Evolutionary conservation across 163 green algal genomes (phyloP).

Genomic region (Prototheca stagnorum): DNA sequence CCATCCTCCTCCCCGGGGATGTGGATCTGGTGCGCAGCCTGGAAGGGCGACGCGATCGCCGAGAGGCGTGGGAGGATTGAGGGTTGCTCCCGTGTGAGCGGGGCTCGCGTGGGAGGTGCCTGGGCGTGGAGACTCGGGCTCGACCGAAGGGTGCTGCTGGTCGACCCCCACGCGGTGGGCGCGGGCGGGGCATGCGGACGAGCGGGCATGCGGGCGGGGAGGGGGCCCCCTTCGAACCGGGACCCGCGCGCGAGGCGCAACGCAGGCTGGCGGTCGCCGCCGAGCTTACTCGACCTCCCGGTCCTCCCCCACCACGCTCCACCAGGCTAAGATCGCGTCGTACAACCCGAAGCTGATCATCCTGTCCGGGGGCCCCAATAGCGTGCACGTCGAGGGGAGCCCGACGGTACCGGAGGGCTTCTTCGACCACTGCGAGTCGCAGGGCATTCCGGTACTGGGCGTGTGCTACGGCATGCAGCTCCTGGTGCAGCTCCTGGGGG

Average conservation of each 20-base stretch:
- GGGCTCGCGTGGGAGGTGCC: no score
- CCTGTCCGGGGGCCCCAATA: slow-evolving; percentile 89
- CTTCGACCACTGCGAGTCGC: slow-evolving; percentile 54
- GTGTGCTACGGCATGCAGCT: slow-evolving; percentile 99
- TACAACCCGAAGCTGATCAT: slow-evolving; percentile 69
- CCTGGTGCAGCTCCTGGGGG: slow-evolving; percentile 70
- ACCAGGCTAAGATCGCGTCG: slow-evolving; percentile 63
- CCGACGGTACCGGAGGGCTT: slow-evolving; percentile 71
- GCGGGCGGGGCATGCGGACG: no score
- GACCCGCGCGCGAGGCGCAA: no score
- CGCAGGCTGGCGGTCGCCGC: no score
- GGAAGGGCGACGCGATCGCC: no score
- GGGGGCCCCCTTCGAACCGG: no score
- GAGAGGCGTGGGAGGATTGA: no score
- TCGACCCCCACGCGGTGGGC: no score
- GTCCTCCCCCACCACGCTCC: neutral
- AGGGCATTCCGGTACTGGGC: slow-evolving; percentile 74
- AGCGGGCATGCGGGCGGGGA: no score
- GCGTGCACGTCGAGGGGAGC: slow-evolving; percentile 70
- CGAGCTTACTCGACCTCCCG: neutral
- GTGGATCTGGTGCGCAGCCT: slow-evolving; percentile 42
- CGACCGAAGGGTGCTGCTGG: no score
- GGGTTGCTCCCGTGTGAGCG: neutral
- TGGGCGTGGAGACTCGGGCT: no score
- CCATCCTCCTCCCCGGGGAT: slow-evolving; percentile 81